phyloP scores from a whole-genome alignment of 306 rosid species.

The Vigna radiata region DNA sequence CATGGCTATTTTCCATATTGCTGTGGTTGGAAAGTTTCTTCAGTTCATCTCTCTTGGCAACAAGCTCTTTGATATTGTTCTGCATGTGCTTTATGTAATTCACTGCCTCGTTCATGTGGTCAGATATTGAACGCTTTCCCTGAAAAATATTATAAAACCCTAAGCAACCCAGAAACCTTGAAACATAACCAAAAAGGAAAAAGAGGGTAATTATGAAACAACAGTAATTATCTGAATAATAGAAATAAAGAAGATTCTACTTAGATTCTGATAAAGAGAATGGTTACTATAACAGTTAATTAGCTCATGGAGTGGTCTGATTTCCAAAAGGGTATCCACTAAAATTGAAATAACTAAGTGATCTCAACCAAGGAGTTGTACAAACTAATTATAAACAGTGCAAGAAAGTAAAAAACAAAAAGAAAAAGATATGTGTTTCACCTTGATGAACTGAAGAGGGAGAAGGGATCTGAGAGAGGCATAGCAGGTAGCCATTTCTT shows the following conservation, averaged over 20 bases:
- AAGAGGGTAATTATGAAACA: not conserved
- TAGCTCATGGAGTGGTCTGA: not conserved
- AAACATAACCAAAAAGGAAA: not conserved
- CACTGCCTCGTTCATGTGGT: conserved; percentile 69
- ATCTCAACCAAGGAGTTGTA: not conserved
- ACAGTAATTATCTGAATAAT: not conserved
- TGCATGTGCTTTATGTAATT: conserved; percentile 61
- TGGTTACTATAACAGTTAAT: not conserved
- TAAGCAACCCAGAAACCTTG: conserved; percentile 26
- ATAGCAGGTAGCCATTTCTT: conserved; percentile 69
- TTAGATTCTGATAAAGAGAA: not conserved
- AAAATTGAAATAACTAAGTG: conserved; percentile 7
- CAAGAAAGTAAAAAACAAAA: not conserved
- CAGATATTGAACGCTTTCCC: conserved; percentile 83
- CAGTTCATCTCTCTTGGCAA: conserved; percentile 55
- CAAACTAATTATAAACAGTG: not conserved
- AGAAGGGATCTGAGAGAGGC: conserved; percentile 69
- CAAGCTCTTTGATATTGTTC: conserved; percentile 53
- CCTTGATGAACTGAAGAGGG: conserved; percentile 63
- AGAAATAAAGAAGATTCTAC: not conserved
- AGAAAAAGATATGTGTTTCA: not conserved
- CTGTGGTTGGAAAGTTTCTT: conserved; percentile 34
- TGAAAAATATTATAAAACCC: conserved; percentile 49
- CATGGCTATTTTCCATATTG: conserved; percentile 12
- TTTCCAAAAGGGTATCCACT: conserved; percentile 19